A percentile compares a stretch with the other conserved stretches of the same genome.
Conservation (phyloP, 495 filamentous ascomycete genomes). For the Tuber microsphaerosporum region DNA sequence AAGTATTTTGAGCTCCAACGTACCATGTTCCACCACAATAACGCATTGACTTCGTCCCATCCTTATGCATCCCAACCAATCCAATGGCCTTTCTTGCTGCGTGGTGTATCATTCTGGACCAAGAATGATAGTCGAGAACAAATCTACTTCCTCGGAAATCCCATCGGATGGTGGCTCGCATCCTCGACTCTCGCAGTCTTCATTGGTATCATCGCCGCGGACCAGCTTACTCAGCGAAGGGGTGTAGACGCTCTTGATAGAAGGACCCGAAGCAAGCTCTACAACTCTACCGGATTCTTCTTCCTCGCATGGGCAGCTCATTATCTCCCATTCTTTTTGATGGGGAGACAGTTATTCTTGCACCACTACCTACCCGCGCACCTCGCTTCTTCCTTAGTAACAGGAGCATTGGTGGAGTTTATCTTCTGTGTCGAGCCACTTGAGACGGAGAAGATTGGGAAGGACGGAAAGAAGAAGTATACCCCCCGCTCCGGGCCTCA, state of each 20-base stretch:
- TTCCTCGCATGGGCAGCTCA: slow-evolving; percentile 97
- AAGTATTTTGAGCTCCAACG: slow-evolving; percentile 97
- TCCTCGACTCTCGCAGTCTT: slow-evolving; percentile 89
- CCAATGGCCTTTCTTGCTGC: slow-evolving; percentile 93
- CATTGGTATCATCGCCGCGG: slow-evolving; percentile 81
- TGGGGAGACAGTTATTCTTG: slow-evolving; percentile 95
- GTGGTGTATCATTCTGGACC: slow-evolving; percentile 98
- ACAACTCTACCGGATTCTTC: slow-evolving; percentile 97
- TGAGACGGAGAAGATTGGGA: slow-evolving; percentile 46
- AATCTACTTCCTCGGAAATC: slow-evolving; percentile 98
- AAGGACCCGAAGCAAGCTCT: slow-evolving; percentile 83
- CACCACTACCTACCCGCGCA: slow-evolving; percentile 96
- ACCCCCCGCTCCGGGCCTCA: slow-evolving; percentile 61
- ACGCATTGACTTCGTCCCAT: slow-evolving; percentile 90
- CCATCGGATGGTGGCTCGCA: slow-evolving; percentile 94
- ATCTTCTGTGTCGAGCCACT: slow-evolving; percentile 83
- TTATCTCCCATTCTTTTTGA: slow-evolving; percentile 95
- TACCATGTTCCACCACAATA: slow-evolving; percentile 99
- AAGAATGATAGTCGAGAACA: slow-evolving; percentile 92
- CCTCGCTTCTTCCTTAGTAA: slow-evolving; percentile 82
- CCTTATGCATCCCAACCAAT: slow-evolving; percentile 92
- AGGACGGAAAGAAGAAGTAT: slow-evolving; percentile 52
- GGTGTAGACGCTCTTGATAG: slow-evolving; percentile 89
- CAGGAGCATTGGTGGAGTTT: slow-evolving; percentile 94
- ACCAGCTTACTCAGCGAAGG: slow-evolving; percentile 84